A percentile compares a stretch with the other conserved stretches of the same genome.
phyloP scores from a whole-genome alignment of 768 basidiomycete species.

The Boletus rubroflammeus region DNA sequence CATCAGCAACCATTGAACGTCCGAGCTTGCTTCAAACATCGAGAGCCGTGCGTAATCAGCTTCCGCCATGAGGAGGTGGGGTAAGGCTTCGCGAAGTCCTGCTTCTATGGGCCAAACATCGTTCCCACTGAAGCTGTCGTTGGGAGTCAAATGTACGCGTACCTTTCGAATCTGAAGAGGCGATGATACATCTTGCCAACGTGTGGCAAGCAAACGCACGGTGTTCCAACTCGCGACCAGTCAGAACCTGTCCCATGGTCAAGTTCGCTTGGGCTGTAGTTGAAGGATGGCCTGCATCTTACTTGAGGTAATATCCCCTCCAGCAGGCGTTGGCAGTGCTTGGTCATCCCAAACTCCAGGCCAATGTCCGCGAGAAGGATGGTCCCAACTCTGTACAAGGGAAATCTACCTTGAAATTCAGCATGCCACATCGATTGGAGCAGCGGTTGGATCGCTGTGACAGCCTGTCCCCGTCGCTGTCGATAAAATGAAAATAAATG shows the following conservation, averaged over 20 bases:
- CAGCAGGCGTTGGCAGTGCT: slow-evolving; percentile 57
- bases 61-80: slow-evolving; percentile 60
- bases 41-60: slow-evolving; percentile 59
- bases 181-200: slow-evolving; percentile 71
- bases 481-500: slow-evolving; percentile 5
- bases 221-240: slow-evolving; percentile 70
- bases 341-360: slow-evolving; percentile 73
- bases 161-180: slow-evolving; percentile 49
- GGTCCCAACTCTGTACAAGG: slow-evolving; percentile 63
- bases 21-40: slow-evolving; percentile 55
- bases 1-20: slow-evolving; percentile 70
- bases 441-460: slow-evolving; percentile 59
- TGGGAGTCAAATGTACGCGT: slow-evolving; percentile 13
- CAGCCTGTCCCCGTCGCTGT: slow-evolving; percentile 63
- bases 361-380: slow-evolving; percentile 75
- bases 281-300: slow-evolving; percentile 11
- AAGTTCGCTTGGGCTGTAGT: not conserved
- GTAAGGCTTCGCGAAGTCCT: slow-evolving; percentile 52
- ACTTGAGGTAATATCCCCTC: slow-evolving; percentile 86
- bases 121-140: slow-evolving; percentile 14
- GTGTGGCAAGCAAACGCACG: slow-evolving; percentile 73
- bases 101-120: slow-evolving; percentile 22
- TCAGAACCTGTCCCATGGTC: slow-evolving; percentile 50
- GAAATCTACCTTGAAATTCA: slow-evolving; percentile 69
- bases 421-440: slow-evolving; percentile 75